Evolutionary conservation across 2,329 filamentous ascomycete species (phyloP).

Genomic region (Ambrosiella beaveri): DNA sequence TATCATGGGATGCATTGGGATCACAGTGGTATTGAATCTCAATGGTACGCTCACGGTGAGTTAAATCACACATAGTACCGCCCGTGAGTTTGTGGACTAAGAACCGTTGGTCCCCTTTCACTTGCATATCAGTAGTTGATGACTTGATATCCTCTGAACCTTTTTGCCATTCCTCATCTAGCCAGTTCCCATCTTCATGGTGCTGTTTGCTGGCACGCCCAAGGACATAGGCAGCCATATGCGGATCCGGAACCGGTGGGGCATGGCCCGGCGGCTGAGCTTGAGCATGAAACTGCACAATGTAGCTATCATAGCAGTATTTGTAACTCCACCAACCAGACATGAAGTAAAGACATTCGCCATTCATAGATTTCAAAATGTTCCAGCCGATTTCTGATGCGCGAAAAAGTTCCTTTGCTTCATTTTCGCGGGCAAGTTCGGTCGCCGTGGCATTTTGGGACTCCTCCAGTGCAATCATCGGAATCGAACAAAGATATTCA

Average conservation of each 20-base stretch:
- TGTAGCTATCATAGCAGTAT: conserved; percentile 76
- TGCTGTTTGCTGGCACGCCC: conserved; percentile 30
- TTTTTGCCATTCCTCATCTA: conserved; percentile 18
- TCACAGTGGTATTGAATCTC: conserved; percentile 73
- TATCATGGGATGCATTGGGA: conserved; percentile 52
- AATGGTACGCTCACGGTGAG: conserved; percentile 61
- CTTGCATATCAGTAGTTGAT: conserved; percentile 41
- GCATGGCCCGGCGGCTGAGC: conserved; percentile 48
- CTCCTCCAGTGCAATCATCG: conserved; percentile 41
- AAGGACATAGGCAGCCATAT: conserved; percentile 59
- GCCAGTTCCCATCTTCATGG: conserved; percentile 15
- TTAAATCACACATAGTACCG: conserved; percentile 75
- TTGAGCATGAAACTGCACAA: conserved; percentile 80
- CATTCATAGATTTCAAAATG: conserved; percentile 60
- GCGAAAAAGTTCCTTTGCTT: conserved; percentile 61
- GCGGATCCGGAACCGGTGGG: conserved; percentile 60
- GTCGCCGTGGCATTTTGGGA: conserved; percentile 48
- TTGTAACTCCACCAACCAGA: conserved; percentile 93
- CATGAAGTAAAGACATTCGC: conserved; percentile 62
- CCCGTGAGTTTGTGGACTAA: conserved; percentile 65
- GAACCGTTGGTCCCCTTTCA: conserved; percentile 71
- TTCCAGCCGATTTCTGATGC: conserved; percentile 67
- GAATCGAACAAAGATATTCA: conserved; percentile 72
- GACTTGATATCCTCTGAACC: conserved; percentile 10
- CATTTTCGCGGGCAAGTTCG: conserved; percentile 51